These are phyloP conservation scores for Dactylellina sp. DNA, from an alignment of 2,329 filamentous ascomycete species.

Conservation along the genomic window DNA sequence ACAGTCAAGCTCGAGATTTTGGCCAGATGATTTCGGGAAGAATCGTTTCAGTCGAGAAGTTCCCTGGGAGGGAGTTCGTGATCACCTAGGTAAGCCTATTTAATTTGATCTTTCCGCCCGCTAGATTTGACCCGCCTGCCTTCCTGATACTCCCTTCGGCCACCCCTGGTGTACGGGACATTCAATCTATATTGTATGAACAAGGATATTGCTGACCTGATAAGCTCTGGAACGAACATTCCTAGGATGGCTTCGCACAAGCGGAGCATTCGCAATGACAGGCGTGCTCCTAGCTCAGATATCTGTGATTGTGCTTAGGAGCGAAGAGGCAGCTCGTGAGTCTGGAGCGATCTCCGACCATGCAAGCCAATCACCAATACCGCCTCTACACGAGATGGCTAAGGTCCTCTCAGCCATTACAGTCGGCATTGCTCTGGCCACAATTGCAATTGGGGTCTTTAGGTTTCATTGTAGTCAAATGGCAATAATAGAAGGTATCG, in stretches of 20 bases:
- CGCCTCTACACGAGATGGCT: slow-evolving; percentile 20
- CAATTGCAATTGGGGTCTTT: slow-evolving; percentile 31
- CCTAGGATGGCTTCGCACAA: slow-evolving; percentile 53
- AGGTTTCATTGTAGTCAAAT: slow-evolving; percentile 44
- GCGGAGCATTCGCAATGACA: slow-evolving; percentile 54
- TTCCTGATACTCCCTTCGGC: too few species aligned
- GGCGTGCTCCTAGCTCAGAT: slow-evolving; percentile 49
- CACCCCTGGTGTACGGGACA: too few species aligned
- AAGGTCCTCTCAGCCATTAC: slow-evolving; percentile 28
- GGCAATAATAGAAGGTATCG: slow-evolving; percentile 44
- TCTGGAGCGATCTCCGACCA: background rate
- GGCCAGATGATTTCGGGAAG: slow-evolving; percentile 6
- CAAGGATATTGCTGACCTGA: background rate
- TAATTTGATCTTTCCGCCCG: too few species aligned
- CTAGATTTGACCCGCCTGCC: too few species aligned
- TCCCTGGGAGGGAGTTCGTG: slow-evolving; percentile 45
- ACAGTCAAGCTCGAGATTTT: slow-evolving; percentile 7
- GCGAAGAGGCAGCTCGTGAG: slow-evolving; percentile 16
- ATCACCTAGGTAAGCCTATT: slow-evolving; percentile 40
- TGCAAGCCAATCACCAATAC: background rate
- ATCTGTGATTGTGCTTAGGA: slow-evolving; percentile 37
- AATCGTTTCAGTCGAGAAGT: slow-evolving; percentile 49
- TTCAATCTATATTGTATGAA: background rate
- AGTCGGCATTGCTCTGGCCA: slow-evolving; percentile 34
- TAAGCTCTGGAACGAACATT: slow-evolving; percentile 51